phyloP scores from a whole-genome alignment of 2,329 filamentous ascomycete genomes.

The Incumbomyces delicatus region DNA sequence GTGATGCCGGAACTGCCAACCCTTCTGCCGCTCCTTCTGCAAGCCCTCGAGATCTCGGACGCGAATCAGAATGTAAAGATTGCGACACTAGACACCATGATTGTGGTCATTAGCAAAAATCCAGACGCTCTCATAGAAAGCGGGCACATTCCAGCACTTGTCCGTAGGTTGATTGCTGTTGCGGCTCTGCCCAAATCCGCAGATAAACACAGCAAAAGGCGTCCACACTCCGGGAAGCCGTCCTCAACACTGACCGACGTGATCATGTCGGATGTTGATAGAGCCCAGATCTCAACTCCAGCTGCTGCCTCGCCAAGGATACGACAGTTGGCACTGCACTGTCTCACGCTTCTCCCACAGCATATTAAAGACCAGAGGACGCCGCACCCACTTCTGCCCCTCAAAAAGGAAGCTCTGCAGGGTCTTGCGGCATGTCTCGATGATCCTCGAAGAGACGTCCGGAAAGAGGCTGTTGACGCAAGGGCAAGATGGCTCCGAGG shows the following conservation, averaged over 20 bases:
- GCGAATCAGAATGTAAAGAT: slow-evolving; percentile 42
- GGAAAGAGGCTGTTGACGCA: slow-evolving; percentile 53
- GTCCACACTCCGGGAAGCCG: not conserved
- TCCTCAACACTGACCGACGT: slow-evolving; percentile 12
- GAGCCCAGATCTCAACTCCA: slow-evolving; percentile 2
- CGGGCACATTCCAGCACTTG: slow-evolving; percentile 49
- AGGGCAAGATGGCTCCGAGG: slow-evolving; percentile 48
- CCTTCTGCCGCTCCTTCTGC: slow-evolving; percentile 51
- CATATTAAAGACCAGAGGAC: slow-evolving; percentile 15
- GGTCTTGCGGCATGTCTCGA: slow-evolving; percentile 47
- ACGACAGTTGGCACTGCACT: slow-evolving; percentile 17
- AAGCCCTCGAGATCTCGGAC: slow-evolving; percentile 47
- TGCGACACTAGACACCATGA: slow-evolving; percentile 50
- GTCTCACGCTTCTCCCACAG: slow-evolving; percentile 18
- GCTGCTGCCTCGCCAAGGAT: slow-evolving; percentile 20
- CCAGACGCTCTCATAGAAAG: slow-evolving; percentile 41
- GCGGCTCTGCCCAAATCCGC: slow-evolving; percentile 23
- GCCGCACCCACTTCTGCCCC: slow-evolving; percentile 44
- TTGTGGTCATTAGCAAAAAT: slow-evolving; percentile 48
- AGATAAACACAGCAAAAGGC: slow-evolving; percentile 2
- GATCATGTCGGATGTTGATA: slow-evolving; percentile 1
- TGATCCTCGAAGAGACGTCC: slow-evolving; percentile 53
- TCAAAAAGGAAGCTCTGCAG: slow-evolving; percentile 48
- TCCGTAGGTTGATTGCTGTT: slow-evolving; percentile 46
- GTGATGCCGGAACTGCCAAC: slow-evolving; percentile 49